These are phyloP conservation scores for Pythium sukuiense DNA, from an alignment of 352 stramenopile genomes.

Conservation along the genomic window DNA sequence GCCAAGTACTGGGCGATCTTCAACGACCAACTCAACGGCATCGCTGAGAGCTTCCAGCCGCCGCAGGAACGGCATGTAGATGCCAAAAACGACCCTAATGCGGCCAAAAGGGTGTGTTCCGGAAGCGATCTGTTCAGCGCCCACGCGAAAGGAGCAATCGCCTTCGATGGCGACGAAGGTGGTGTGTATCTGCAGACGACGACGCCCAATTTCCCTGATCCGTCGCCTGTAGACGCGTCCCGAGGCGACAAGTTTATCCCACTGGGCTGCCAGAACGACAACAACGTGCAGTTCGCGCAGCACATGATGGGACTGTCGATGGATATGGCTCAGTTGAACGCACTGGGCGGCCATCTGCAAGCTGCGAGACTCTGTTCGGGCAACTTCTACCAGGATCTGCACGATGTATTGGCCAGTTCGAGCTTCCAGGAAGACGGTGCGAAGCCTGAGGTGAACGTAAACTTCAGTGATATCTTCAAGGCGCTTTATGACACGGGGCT, in stretches of 20 bases:
- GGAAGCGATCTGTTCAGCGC: constrained; percentile 62
- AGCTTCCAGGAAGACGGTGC: constrained; percentile 40
- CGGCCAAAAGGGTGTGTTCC: constrained; percentile 35
- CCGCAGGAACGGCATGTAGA: not conserved
- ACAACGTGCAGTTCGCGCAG: constrained; percentile 80
- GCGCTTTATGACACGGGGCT: constrained; percentile 48
- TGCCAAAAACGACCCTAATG: not conserved
- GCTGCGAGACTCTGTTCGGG: constrained; percentile 65
- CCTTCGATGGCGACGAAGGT: constrained; percentile 42
- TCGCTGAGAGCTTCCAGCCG: constrained; percentile 31
- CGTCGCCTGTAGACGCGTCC: constrained; percentile 25
- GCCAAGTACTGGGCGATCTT: constrained; percentile 69
- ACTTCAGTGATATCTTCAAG: constrained; percentile 45
- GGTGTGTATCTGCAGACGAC: constrained; percentile 79
- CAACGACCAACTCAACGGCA: constrained; percentile 78
- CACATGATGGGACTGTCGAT: constrained; percentile 71
- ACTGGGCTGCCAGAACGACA: constrained; percentile 70
- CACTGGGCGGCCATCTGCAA: constrained; percentile 49
- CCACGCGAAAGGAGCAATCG: constrained; percentile 70
- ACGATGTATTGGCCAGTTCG: constrained; percentile 38
- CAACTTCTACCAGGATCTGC: constrained; percentile 63
- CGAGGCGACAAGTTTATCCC: constrained; percentile 44
- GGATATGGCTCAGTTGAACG: constrained; percentile 35
- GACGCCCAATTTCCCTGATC: constrained; percentile 77
- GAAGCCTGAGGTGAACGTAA: constrained; percentile 28